Evolutionary conservation across 169 alveolate genomes (phyloP), one percentile per base, ranked within the genome.

Genomic region (Eimeria nieschulzi): DNA sequence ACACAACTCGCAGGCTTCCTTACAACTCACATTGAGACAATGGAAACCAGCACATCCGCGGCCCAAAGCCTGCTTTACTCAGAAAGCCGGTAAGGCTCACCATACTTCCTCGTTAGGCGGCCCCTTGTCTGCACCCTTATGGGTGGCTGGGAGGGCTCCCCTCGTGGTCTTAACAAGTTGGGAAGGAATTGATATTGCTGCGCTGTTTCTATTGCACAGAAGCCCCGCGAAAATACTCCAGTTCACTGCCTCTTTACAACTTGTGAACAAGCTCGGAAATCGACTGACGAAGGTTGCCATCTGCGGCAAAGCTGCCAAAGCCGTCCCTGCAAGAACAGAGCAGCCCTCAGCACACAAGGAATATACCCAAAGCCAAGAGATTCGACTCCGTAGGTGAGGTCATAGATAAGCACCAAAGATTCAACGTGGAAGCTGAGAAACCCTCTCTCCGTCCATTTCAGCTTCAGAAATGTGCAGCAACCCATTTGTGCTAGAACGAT

Each of bases 281-380:
- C 92, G 94, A 71, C 94, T 90, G 6, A 97, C 97, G 70, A 96
- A 96, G 59, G 95, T 90, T 78, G 96, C 98, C 98, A 96, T 97
- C 90, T 94, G 96, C 46, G 98, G 98, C 64, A 97, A 92, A 46
- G 99, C 99, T 59, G 96, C 98, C 91, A 97, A 91, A 13, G 99
- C 99, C 25, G 97, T 95, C 51, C 98, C 98, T 95, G 79, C 15
- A 5, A 73, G 39, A 59, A 71, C 63, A 72, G 2, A 66, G 19
- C 23, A 84, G 59, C n/a, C 84, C 5, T 13, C 5, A 13, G 54
- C 55, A 51, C 46, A 19, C 9, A 75, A 33, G 46, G 46, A 33
- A 33, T 33, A 33, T 33, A 33, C 46, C 3, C 46, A 3, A 33
- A 33, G 46, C 46, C 46, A 33, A 33, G 46, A 33, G 46, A 33